Evolutionary conservation across 371 early-diverging fungal species (phyloP), one percentile per base, ranked within the genome.

Genomic region (Gilbertella persicaria): DNA sequence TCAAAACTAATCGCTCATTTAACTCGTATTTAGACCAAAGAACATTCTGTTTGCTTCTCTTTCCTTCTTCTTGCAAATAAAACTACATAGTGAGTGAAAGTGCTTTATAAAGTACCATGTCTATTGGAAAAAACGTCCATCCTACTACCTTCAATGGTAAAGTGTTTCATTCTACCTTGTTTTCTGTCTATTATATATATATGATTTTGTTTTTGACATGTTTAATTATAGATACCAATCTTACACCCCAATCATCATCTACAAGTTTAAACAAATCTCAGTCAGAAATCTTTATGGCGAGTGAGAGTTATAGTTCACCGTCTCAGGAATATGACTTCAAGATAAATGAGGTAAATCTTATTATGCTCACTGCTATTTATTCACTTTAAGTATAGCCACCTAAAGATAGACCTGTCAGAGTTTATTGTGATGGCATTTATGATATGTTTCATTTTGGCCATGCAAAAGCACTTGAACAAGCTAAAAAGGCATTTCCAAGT

Each of bases 401-500:
- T 14, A 71, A 61, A 13, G 91, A 80, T 59, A 82, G 91, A 30
- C 88, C 90, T 10, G 86, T 93, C 25, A 83, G 95, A 38, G 81
- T 95, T 48, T 95, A 95, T 68, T 92, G 90, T 65, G 95, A 95
- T 71, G 95, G 95, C 29, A 93, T 98, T 57, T 96, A 91, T 65
- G 97, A 98, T 73, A 71, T 96, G 64, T 94, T 96, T 72, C 98
- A 96, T 73, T 94, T 91, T 66, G 97, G 98, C 2, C 97, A 98
- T 63, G 92, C 95, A 36, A 85, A 91, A 44, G 89, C 91, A 16
- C 71, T 98, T 36, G 91, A 95, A 67, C 97, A 98, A 66, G 96
- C 95, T 10, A 98, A 98, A 67, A 92, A 90, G 60, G 78, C 90
- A 5, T 90, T 96, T 59, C 89, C 93, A 1, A 81, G 90, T 58